Base-by-base conservation (phyloP, 208 protist species). In the Angomonas deanei region DNA sequence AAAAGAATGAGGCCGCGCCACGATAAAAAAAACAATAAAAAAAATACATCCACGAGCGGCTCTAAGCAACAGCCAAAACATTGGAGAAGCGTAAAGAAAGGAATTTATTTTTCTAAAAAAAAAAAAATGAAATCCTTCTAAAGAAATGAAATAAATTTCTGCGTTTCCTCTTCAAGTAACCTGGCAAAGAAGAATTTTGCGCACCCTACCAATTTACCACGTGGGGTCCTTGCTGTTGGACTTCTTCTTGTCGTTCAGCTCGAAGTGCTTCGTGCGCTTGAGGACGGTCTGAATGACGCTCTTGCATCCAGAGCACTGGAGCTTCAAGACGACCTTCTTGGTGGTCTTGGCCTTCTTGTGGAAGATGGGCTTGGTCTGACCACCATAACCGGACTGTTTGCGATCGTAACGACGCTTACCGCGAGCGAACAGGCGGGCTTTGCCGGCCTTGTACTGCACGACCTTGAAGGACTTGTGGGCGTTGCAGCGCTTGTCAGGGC, bases 321-420 rank as follows among this genome's bases (percentile, higher is more conserved):
- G 88, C 80, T 98, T 98, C 31, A 99, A 89, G 17, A 97, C 94
- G 86, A 99, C 99, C 96, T 99, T 99, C 94, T 99, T 99, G 53
- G 98, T 99, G 26, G 97, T 99, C 91, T 99, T 99, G 48, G 98
- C 97, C 96, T 99, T 99, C 92, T 99, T 99, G 84, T 99, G 96
- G 92, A 99, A 99, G 71, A 99, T 96, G 47, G 98, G 99, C 97
- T 99, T 99, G 75, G 98, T 99, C 95, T 99, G 99, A 86, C 99
- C 99, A 97, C 99, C 99, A 81, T 99, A 99, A 87, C 99, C 99
- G 47, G 82, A 86, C 97, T 99, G 98, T 84, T 99, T 99, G 61
- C 97, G 86, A 82, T 99, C 98, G 89, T 99, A 99, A 91, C 98
- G 88, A 49, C 76, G 68, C 91, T 99, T 99, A 88, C 98, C 99